Percentiles rank a stretch among this genome's conserved stretches.
phyloP scores from a whole-genome alignment of 2,329 filamentous ascomycete species.

The Venturia aucupariae region DNA sequence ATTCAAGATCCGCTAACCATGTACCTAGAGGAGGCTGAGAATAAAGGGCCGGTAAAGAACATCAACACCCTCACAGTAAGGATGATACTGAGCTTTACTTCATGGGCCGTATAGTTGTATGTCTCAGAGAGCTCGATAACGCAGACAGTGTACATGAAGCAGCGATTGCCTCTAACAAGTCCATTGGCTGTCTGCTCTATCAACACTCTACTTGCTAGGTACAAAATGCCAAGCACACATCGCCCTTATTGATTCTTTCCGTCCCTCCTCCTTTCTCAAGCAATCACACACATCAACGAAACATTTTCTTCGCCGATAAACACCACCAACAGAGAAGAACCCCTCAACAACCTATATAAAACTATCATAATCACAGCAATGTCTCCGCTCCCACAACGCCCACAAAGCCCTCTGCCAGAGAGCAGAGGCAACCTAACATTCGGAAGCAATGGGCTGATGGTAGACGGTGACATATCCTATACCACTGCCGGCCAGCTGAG shows the following conservation, averaged over 20 bases:
- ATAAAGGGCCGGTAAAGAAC: too few species aligned
- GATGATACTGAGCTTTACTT: too few species aligned
- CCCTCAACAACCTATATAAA: neutral
- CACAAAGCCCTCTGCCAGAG: neutral
- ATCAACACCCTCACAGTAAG: too few species aligned
- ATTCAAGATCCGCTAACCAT: too few species aligned
- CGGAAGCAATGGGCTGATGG: neutral
- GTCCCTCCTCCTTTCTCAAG: neutral
- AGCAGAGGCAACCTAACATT: neutral
- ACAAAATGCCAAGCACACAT: neutral
- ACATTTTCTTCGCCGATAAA: neutral
- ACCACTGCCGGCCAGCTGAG: neutral
- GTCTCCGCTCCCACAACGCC: neutral
- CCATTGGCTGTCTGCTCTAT: neutral
- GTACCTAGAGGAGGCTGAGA: too few species aligned
- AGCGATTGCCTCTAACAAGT: too few species aligned
- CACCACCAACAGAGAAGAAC: neutral
- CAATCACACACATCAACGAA: neutral
- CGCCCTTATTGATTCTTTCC: neutral
- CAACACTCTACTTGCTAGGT: neutral
- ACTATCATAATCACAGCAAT: neutral
- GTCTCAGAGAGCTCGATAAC: too few species aligned
- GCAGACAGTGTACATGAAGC: too few species aligned
- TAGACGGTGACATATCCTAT: neutral
- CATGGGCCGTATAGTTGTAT: too few species aligned